phyloP scores from a whole-genome alignment of 805 yeast genomes.

The Metahyphopichia silvanorum region DNA sequence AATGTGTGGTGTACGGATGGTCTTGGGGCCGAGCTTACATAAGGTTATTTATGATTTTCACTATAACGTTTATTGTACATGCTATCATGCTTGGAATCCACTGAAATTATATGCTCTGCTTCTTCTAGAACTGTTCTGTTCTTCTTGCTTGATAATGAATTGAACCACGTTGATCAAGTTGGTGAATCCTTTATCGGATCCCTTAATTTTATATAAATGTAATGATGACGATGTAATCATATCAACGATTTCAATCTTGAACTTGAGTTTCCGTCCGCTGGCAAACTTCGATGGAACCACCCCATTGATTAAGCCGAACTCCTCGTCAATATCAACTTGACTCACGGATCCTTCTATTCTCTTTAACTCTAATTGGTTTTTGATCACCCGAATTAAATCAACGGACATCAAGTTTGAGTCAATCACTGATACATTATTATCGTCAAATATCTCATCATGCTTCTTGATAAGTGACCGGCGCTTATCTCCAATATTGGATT shows the following conservation, averaged over 20 bases:
- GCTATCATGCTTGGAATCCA: not conserved
- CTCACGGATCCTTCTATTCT: slow-evolving; percentile 48
- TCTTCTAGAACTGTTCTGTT: slow-evolving; percentile 10
- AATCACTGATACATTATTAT: slow-evolving; percentile 12
- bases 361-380: slow-evolving; percentile 42
- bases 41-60: too few relatives aligned
- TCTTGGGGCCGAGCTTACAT: too few relatives aligned
- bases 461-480: not conserved
- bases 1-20: too few relatives aligned
- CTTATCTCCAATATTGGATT: not conserved
- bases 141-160: slow-evolving; percentile 45
- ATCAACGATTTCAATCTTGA: slow-evolving; percentile 41
- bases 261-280: slow-evolving; percentile 46
- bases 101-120: not conserved
- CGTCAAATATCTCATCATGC: not conserved
- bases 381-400: slow-evolving; percentile 32
- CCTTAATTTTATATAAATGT: slow-evolving; percentile 41
- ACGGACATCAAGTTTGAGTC: slow-evolving; percentile 28
- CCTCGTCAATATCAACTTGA: slow-evolving; percentile 40
- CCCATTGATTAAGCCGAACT: slow-evolving; percentile 42
- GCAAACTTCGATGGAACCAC: slow-evolving; percentile 46
- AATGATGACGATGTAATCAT: slow-evolving; percentile 36
- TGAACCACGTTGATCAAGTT: slow-evolving; percentile 42
- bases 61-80: too few relatives aligned
- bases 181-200: slow-evolving; percentile 43